Evolutionary conservation across 2,329 filamentous ascomycete genomes (phyloP), one percentile per base, ranked within the genome.

Genomic region (Chrysosporium keratinophilum): DNA sequence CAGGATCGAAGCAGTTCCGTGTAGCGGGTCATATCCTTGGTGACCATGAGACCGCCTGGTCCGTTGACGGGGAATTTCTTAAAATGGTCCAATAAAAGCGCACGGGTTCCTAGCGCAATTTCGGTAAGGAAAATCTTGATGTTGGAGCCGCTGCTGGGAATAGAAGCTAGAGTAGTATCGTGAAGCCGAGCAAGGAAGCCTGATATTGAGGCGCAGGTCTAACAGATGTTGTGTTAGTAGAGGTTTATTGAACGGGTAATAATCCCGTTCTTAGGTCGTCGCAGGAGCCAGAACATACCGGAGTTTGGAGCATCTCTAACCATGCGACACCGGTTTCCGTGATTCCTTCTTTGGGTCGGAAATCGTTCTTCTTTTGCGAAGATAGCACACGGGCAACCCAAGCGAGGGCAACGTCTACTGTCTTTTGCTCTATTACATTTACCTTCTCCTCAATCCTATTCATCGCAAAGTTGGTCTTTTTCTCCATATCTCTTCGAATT

Each of bases 1-100:
- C 89, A 97, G 34, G 83, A 83, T 58, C 87, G 83, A 59, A 98
- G 77, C 10, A 95, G 81, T 57, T 90, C 85, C 7, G 87, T 86
- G 69, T 98, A 98, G 66, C 88, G 89, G 35, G 88, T 88, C 68
- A 97, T 90, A 67, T 98, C 93, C 72, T 97, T 95, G 35, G 86
- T 91, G 23, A 97, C 88, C 80, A 96, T 93, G 45, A 98, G 80
- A 1, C 89, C 93, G 57, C 93, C 93, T 0, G 91, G 90, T 40
- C 90, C 88, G 61, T 89, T 95, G 60, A 98, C 88, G 57, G 85
- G 82, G 73, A 95, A 98, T 64, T 88, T 89, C 65, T 95, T 93
- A 72, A 97, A 88, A 71, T 98, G 93, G 58, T 93, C 87, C 58
- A 98, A 83, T 3, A 98, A 78, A 9, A 94, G 79, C 48, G 78